A percentile compares a stretch with the other conserved stretches of the same genome.
Evolutionary conservation across 495 filamentous ascomycete genomes (phyloP).

Genomic region (Daldinia vernicosa): DNA sequence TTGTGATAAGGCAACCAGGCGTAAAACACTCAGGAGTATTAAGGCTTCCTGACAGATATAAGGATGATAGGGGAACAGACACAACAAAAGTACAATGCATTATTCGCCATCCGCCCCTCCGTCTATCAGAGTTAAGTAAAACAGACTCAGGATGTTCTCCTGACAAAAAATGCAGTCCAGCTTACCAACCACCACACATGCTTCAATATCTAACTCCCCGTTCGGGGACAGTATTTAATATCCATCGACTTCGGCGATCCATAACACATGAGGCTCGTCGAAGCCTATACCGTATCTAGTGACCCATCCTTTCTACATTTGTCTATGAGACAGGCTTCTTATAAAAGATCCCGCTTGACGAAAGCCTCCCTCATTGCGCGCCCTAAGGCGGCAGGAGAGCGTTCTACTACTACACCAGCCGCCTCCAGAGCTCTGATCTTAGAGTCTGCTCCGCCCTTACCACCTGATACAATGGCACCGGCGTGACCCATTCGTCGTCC

Average conservation of each 20-base stretch:
- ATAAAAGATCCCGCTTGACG: constrained; percentile 94
- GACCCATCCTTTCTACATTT: constrained; percentile 9
- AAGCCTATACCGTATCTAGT: constrained; percentile 19
- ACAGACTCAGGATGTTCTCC: constrained; percentile 27
- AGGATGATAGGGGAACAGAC: constrained; percentile 24
- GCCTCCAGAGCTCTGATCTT: constrained; percentile 95
- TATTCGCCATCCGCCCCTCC: constrained; percentile 33
- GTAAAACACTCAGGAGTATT: not conserved
- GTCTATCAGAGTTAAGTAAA: constrained; percentile 39
- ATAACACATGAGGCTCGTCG: constrained; percentile 2
- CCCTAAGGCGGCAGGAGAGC: constrained; percentile 88
- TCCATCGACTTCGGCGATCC: not conserved
- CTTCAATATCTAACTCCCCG: constrained; percentile 5
- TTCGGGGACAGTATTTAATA: constrained; percentile 8
- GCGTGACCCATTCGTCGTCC: constrained; percentile 98
- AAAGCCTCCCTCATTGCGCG: constrained; percentile 95
- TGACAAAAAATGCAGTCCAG: constrained; percentile 16
- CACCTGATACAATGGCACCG: constrained; percentile 95
- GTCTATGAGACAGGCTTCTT: constrained; percentile 45
- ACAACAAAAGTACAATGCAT: constrained; percentile 32
- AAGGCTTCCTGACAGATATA: not conserved
- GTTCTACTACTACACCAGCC: constrained; percentile 95
- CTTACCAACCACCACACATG: constrained; percentile 7
- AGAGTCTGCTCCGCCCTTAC: constrained; percentile 95
- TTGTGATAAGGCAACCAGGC: not conserved